A percentile compares a stretch with the other conserved stretches of the same genome.
These are phyloP conservation scores for Fraxinus sp. DNA, from an alignment of 305 asterid species.

Conservation along the genomic window DNA sequence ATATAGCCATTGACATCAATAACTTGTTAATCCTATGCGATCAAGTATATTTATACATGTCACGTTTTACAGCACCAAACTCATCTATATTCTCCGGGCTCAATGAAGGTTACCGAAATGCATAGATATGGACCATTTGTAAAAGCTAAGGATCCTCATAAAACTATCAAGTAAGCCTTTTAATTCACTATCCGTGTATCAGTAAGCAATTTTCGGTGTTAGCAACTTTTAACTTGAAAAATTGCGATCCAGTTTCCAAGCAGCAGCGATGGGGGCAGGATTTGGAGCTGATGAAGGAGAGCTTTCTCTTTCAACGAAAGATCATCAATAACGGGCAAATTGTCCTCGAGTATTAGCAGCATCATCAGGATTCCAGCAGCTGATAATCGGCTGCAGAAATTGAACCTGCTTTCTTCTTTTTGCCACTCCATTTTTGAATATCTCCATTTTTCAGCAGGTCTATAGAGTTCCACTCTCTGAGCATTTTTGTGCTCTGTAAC, in stretches of 20 bases:
- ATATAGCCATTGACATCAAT: background rate
- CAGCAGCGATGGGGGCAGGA: constrained; percentile 35
- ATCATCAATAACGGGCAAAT: constrained; percentile 52
- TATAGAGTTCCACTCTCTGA: background rate
- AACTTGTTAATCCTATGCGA: background rate
- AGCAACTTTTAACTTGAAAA: background rate
- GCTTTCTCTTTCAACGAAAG: constrained; percentile 29
- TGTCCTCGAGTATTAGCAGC: constrained; percentile 62
- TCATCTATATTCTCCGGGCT: constrained; percentile 43
- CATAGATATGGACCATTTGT: constrained; percentile 35
- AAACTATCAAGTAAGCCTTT: constrained; percentile 47
- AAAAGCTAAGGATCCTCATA: constrained; percentile 43
- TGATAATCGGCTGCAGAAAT: constrained; percentile 36
- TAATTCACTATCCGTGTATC: background rate
- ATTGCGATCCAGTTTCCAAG: constrained; percentile 29
- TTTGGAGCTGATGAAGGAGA: constrained; percentile 32
- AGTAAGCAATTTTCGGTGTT: background rate
- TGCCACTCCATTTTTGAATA: background rate
- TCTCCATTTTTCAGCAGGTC: background rate
- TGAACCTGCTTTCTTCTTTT: background rate
- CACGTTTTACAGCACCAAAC: constrained; percentile 32
- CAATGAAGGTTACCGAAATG: constrained; percentile 30
- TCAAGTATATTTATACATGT: background rate
- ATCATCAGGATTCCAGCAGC: constrained; percentile 97
- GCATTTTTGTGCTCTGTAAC: background rate